Percentiles rank a stretch among this genome's conserved stretches.
phyloP scores from a whole-genome alignment of 2,329 filamentous ascomycete genomes.

The Penicillium sp. region DNA sequence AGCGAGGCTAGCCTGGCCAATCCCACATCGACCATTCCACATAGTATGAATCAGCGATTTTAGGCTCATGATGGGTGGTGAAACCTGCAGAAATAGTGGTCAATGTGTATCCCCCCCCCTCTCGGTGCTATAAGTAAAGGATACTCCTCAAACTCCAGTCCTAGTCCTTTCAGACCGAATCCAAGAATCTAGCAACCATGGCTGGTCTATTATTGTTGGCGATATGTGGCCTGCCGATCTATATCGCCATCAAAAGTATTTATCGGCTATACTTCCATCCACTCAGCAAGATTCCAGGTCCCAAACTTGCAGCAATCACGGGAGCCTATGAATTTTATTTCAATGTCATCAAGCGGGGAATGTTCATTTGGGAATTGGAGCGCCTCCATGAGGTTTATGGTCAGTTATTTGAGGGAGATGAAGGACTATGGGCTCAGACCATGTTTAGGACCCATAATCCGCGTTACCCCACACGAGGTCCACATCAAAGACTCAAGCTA shows the following conservation, averaged over 20 bases:
- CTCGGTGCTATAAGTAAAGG: background rate
- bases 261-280: constrained; percentile 39
- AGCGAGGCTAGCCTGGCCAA: background rate
- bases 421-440: background rate
- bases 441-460: constrained; percentile 36
- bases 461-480: constrained; percentile 38
- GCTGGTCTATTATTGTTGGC: background rate
- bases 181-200: background rate
- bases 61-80: background rate
- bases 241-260: constrained; percentile 2
- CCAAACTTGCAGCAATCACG: constrained; percentile 35
- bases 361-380: constrained; percentile 36
- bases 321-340: constrained; percentile 39
- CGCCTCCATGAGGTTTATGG: constrained; percentile 34
- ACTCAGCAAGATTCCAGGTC: constrained; percentile 35
- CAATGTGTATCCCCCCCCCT: background rate
- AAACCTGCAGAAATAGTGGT: background rate
- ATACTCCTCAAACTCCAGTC: background rate
- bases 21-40: background rate
- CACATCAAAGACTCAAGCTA: constrained; percentile 39
- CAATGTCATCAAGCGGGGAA: constrained; percentile 35
- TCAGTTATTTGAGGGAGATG: background rate
- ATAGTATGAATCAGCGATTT: background rate
- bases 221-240: background rate
- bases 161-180: background rate